Percentiles rank a stretch among this genome's conserved stretches.
Evolutionary conservation across 2,329 filamentous ascomycete genomes (phyloP).

Genomic region (Diaporthe humulicola): DNA sequence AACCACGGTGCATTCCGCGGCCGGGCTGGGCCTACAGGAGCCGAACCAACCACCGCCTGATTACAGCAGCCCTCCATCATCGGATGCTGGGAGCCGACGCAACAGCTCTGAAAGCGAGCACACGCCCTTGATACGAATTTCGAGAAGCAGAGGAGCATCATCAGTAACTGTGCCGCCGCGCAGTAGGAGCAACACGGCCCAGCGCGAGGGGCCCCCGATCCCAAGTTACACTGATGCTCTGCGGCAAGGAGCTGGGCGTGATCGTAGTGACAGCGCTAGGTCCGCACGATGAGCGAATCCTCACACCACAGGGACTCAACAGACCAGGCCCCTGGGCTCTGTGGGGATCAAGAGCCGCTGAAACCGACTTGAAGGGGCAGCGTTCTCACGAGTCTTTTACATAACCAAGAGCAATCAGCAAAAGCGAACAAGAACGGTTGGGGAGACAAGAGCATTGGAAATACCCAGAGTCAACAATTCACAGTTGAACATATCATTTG

Average conservation of each 20-base stretch:
- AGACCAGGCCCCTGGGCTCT: not conserved
- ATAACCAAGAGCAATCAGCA: slow-evolving; percentile 9
- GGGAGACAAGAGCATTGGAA: slow-evolving; percentile 30
- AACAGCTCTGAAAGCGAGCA: slow-evolving; percentile 71
- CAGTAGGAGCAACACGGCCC: slow-evolving; percentile 43
- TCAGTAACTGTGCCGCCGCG: slow-evolving; percentile 53
- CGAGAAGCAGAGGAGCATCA: slow-evolving; percentile 65
- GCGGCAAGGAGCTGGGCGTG: slow-evolving; percentile 63
- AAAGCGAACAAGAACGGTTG: slow-evolving; percentile 5
- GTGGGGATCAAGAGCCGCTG: not conserved
- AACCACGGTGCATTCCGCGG: slow-evolving; percentile 52
- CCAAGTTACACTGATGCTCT: slow-evolving; percentile 87
- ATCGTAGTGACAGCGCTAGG: slow-evolving; percentile 58
- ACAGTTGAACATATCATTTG: slow-evolving; percentile 25
- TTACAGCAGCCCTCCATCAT: slow-evolving; percentile 76
- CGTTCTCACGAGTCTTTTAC: slow-evolving; percentile 11
- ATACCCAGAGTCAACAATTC: slow-evolving; percentile 32
- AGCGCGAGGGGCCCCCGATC: slow-evolving; percentile 72
- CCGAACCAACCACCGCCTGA: slow-evolving; percentile 76
- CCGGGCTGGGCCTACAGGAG: slow-evolving; percentile 65
- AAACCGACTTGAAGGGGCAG: not conserved
- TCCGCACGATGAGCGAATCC: slow-evolving; percentile 34
- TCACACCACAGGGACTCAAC: not conserved
- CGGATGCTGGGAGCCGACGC: slow-evolving; percentile 67
- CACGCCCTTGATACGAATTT: slow-evolving; percentile 63